Evolutionary conservation across 768 basidiomycete species (phyloP), one percentile per base, ranked within the genome.

Genomic region (Tephrocybe sp.): DNA sequence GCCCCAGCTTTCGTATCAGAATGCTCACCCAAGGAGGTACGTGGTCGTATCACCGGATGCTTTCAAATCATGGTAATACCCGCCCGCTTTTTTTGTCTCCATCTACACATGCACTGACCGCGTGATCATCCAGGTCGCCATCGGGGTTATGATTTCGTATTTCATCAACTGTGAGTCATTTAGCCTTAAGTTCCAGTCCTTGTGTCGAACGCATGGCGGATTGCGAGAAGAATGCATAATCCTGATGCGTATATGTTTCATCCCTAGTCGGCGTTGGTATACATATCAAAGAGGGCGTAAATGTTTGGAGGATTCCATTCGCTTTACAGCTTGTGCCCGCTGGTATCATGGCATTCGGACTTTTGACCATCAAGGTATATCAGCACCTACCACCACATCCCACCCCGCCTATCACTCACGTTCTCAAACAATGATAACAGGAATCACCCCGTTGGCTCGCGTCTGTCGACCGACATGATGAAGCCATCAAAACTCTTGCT

Each of bases 1-100:
- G 81, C 90, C 1, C 93, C 91, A 4, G 83, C 90, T 0, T 95
- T 82, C 60, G 91, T 94, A 18, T 86, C 88, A 10, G 93, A 94
- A 66, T 91, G 91, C 64, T 77, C 85, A 1, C 93, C 92, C 6
- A 94, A 92, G 61, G 76, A 89, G 19, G 87, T 91, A 2, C 84
- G 92, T 52, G 91, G 91, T 4, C 77, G 88, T 34, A 88, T 93
- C 56, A 92, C 88, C 0, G 91, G 91, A 22, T 59, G 87, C 23
- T 93, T 92, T 76, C 91, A 94, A 62, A 81, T 94, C 64, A 85
- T 91, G 80, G 90, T 79, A 29, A n/a, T n/a, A n/a, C n/a, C n/a
- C n/a, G n/a, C n/a, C n/a, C n/a, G n/a, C n/a, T n/a, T n/a, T n/a
- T n/a, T n/a, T n/a, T n/a, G n/a, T n/a, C n/a, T n/a, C n/a, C n/a